Base-by-base conservation (phyloP, 2,329 filamentous ascomycete species). In the Scedosporium aurantiacum region DNA sequence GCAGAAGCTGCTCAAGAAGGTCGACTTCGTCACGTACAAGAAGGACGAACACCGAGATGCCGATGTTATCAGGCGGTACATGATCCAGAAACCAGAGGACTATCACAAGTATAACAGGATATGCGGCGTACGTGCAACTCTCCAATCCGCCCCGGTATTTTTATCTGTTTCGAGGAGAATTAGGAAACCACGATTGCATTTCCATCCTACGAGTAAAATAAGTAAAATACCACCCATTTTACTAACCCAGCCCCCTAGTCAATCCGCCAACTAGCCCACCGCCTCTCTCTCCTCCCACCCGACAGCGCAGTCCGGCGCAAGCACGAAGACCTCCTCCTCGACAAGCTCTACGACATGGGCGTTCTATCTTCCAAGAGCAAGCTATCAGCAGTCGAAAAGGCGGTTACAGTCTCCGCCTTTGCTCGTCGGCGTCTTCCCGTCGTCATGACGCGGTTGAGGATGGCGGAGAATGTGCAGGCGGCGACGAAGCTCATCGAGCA, bases 21-120 rank as follows among this genome's bases (percentile, higher is more conserved):
- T 94, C 75, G 92, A 99, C 78, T 96, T 99, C 76, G 87, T 92
- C 73, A 94, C 88, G 70, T 96, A 93, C 81, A 94, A 94, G 76
- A 86, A 86, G 70, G 92, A 97, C 77, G 82, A 85, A 68, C 94
- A 99, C 78, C 88, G 93, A 72, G 90, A 93, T 75, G 85, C 90
- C 64, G 76, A 78, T 64, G 84, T 97, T 63, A 83, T 89, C 64
- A 85, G 91, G 62, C 87, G 92, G 64, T 99, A 99, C 76, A 89
- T 89, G 76, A 91, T 97, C 70, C 89, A 93, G 71, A 91, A 95
- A 73, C 87, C 90, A 7, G 84, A 90, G 70, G 92, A 96, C 74
- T 96, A 97, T 76, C 84, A 82, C 71, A 79, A 79, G 65, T 83
- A 83, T 69, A 84, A 84, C 72, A 72, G 80, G 32, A 75, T 93